phyloP scores from a whole-genome alignment of 2,329 filamentous ascomycete species.

The Bipolaris sorokiniana region DNA sequence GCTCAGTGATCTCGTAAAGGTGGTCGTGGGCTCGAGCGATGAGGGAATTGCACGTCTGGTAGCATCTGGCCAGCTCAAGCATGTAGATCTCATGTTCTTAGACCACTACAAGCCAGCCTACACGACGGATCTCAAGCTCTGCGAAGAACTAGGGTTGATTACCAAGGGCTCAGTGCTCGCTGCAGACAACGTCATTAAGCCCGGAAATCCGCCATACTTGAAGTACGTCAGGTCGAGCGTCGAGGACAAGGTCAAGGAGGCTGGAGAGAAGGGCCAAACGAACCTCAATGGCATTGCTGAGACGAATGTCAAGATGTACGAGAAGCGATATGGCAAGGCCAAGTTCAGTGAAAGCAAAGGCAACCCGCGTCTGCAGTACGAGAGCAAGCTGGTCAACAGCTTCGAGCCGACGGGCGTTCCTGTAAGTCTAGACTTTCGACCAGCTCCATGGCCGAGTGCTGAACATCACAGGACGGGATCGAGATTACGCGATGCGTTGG shows the following conservation, averaged over 20 bases:
- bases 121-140: constrained; percentile 74
- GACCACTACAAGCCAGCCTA: constrained; percentile 84
- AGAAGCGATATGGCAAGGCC: constrained; percentile 55
- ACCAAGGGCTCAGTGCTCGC: constrained; percentile 66
- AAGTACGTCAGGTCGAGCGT: constrained; percentile 72
- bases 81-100: constrained; percentile 76
- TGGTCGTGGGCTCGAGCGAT: constrained; percentile 73
- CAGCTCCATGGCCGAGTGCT: constrained; percentile 1
- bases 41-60: constrained; percentile 68
- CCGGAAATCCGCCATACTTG: constrained; percentile 73
- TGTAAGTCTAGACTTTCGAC: constrained; percentile 53
- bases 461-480: constrained; percentile 63
- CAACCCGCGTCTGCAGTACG: constrained; percentile 70
- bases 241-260: constrained; percentile 62
- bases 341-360: constrained; percentile 56
- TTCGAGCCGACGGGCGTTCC: constrained; percentile 72
- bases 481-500: constrained; percentile 66
- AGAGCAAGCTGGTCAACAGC: constrained; percentile 67
- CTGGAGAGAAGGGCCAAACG: constrained; percentile 38
- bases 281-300: constrained; percentile 53
- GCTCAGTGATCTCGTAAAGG: constrained; percentile 70
- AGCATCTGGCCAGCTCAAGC: constrained; percentile 58
- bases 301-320: constrained; percentile 57
- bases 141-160: constrained; percentile 72
- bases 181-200: constrained; percentile 74